phyloP scores from a whole-genome alignment of 148 eudicot genomes.

The Heliosperma pusillum region DNA sequence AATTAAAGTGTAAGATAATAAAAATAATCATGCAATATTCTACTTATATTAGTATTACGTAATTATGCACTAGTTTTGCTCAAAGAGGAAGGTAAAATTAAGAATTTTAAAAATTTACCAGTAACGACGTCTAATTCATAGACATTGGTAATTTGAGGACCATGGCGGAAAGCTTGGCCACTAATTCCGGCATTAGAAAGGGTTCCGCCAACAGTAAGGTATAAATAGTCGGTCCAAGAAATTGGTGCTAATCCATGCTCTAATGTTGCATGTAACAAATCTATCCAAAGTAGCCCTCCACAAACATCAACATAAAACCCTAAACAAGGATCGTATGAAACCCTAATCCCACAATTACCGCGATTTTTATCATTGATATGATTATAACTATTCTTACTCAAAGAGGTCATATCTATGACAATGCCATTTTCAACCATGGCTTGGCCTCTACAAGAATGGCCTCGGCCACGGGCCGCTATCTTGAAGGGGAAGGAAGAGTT shows the following conservation, averaged over 20 bases:
- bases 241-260: constrained; percentile 68
- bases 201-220: constrained; percentile 81
- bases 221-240: constrained; percentile 92
- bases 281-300: constrained; percentile 78
- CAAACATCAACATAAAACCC: constrained; percentile 56
- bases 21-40: no score
- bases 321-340: constrained; percentile 28
- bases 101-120: constrained; percentile 33
- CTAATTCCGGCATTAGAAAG: constrained; percentile 94
- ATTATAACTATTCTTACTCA: constrained; percentile 16
- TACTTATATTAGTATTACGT: no score
- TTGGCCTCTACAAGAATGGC: constrained; percentile 82
- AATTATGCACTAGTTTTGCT: neutral
- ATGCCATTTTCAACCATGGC: constrained; percentile 71
- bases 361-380: neutral
- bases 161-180: constrained; percentile 68
- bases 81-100: neutral
- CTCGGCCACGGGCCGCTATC: constrained; percentile 61
- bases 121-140: constrained; percentile 78
- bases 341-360: constrained; percentile 34
- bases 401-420: constrained; percentile 61
- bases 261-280: constrained; percentile 51
- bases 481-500: constrained; percentile 34
- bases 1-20: no score
- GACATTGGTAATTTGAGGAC: constrained; percentile 83